These are phyloP conservation scores for Nadsonia commutata DNA, from an alignment of 1,139 yeast species.

Conservation along the genomic window DNA sequence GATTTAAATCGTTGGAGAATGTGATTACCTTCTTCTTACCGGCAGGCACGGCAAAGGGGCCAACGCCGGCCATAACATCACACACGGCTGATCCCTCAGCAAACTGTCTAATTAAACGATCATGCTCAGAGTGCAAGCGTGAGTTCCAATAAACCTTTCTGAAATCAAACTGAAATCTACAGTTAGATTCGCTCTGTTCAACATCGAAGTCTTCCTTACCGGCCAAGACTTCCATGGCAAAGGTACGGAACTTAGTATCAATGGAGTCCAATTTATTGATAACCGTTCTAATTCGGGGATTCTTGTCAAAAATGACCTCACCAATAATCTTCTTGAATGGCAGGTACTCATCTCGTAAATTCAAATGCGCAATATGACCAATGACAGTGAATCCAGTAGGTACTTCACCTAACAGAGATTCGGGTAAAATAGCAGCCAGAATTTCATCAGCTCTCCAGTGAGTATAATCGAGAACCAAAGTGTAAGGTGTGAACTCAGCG, in stretches of 20 bases:
- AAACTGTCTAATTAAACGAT: slow-evolving; percentile 39
- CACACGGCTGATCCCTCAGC: slow-evolving; percentile 51
- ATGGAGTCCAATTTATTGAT: slow-evolving; percentile 89
- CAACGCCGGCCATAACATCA: slow-evolving; percentile 98
- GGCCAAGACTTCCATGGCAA: slow-evolving; percentile 85
- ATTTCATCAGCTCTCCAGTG: slow-evolving; percentile 89
- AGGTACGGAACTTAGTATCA: slow-evolving; percentile 78
- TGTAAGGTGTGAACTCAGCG: slow-evolving; percentile 38
- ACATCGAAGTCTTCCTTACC: slow-evolving; percentile 60
- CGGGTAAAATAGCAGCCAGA: slow-evolving; percentile 62
- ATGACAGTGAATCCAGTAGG: slow-evolving; percentile 91
- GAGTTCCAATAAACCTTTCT: slow-evolving; percentile 96
- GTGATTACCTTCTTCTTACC: slow-evolving; percentile 71
- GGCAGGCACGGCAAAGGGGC: slow-evolving; percentile 95
- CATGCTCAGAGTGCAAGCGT: slow-evolving; percentile 86
- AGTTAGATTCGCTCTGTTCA: slow-evolving; percentile 79
- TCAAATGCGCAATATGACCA: slow-evolving; percentile 92
- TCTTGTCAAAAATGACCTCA: slow-evolving; percentile 80
- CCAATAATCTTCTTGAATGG: slow-evolving; percentile 77
- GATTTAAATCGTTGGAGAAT: slow-evolving; percentile 87
- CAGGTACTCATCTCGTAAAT: slow-evolving; percentile 69
- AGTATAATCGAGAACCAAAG: slow-evolving; percentile 46
- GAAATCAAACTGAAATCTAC: slow-evolving; percentile 77
- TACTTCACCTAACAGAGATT: slow-evolving; percentile 47
- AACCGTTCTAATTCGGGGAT: slow-evolving; percentile 65